Base-by-base conservation (phyloP, 78 protist genomes). In the Protostelium mycophagum region DNA sequence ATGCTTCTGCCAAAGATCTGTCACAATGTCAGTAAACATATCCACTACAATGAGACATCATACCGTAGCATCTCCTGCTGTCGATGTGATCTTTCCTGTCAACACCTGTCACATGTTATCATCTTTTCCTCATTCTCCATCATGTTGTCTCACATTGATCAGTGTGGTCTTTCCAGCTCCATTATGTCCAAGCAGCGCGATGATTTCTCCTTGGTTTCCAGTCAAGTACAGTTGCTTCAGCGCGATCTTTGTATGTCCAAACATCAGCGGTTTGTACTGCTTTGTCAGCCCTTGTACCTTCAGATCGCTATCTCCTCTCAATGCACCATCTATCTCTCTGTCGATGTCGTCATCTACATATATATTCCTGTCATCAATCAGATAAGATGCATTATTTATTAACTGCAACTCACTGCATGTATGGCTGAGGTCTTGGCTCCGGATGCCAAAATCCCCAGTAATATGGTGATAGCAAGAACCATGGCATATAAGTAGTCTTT, bases 111-210 rank as follows among this genome's bases (percentile, higher is more conserved):
- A 85, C 36, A 85, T 16, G 37, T 37, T 16, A 85, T 36, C 86
- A 36, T 16, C 34, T 16, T n/a, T n/a, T n/a, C n/a, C n/a, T n/a
- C n/a, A n/a, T 25, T 35, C 86, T 85, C 5, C 36, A 37, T 25
- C 86, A 5, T 16, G 37, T 16, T 16, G 16, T 25, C 16, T 36
- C 91, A 97, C 89, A 86, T 89, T 89, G 36, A 97, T 88, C 85
- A 89, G 90, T 5, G 98, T 96, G 28, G 97, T 89, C 90, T 97
- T 91, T 38, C 94, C 94, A 34, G 89, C 86, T 37, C 94, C 94
- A 63, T 91, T 91, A 83, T 87, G 94, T 85, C 94, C 94, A 1
- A 89, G 10, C 1, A 89, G 88, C 9, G 87, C 91, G 85, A 96
- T 51, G 73, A 51, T 16, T 5, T 16, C 16, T 25, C 73, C 73